Evolutionary conservation across 306 rosid genomes (phyloP).

Genomic region (Castanea sativa): DNA sequence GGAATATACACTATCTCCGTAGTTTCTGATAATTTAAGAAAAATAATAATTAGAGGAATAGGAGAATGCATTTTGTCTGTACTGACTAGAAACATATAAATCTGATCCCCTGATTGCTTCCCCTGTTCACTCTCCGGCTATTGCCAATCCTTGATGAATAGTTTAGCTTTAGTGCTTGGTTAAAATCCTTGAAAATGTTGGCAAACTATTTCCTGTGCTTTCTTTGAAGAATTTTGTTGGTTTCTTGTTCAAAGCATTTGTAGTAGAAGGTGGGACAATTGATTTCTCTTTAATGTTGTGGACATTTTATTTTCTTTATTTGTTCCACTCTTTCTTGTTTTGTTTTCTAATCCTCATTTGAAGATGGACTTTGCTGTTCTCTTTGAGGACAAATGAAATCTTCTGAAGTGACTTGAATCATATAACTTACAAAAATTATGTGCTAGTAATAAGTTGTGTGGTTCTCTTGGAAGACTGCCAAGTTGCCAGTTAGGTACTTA

Average conservation of each 20-base stretch:
- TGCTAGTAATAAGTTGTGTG: too few species aligned
- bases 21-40: too few species aligned
- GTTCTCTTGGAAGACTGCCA: too few species aligned
- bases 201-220: neutral
- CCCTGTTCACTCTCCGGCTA: neutral
- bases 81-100: neutral
- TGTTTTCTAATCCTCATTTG: neutral
- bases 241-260: neutral
- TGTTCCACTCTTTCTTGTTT: neutral
- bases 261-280: neutral
- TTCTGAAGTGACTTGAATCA: too few species aligned
- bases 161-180: neutral
- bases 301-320: neutral
- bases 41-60: too few species aligned
- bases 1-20: too few species aligned
- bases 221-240: neutral
- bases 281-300: neutral
- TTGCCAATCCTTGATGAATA: neutral
- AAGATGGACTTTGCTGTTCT: neutral
- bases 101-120: neutral
- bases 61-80: too few species aligned
- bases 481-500: too few species aligned
- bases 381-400: neutral
- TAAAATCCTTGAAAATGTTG: neutral
- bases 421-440: too few species aligned